Conservation (phyloP, 1,284 basidiomycete species). For the Trichosporon coremiiforme region DNA sequence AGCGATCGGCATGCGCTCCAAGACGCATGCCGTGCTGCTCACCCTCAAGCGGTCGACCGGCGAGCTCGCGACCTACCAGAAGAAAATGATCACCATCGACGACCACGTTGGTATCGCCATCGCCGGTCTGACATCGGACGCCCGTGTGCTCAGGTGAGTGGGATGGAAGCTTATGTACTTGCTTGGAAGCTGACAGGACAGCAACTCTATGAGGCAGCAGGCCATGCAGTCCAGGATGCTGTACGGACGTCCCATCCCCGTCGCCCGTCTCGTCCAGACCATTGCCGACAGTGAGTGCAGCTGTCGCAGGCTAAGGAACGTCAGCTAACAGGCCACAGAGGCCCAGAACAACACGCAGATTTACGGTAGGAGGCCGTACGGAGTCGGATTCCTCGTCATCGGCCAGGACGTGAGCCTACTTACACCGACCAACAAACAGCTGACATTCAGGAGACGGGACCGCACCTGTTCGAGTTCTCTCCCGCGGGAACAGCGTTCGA, state of each 20-base stretch:
- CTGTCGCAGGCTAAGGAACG: conserved; percentile 19
- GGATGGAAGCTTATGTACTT: not conserved
- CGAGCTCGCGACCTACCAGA: conserved; percentile 97
- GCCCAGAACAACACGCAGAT: conserved; percentile 99
- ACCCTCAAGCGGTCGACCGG: conserved; percentile 98
- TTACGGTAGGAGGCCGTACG: conserved; percentile 95
- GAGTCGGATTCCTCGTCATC: conserved; percentile 97
- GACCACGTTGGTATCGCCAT: conserved; percentile 99
- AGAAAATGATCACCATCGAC: conserved; percentile 99
- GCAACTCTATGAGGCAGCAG: conserved; percentile 99
- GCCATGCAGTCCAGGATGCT: conserved; percentile 93
- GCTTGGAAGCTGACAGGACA: conserved; percentile 54
- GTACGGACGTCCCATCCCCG: conserved; percentile 91
- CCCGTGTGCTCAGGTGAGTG: conserved; percentile 85
- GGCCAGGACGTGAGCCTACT: conserved; percentile 70
- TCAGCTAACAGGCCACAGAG: conserved; percentile 62
- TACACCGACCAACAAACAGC: not conserved
- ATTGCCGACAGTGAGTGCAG: conserved; percentile 81
- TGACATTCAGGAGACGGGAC: conserved; percentile 69
- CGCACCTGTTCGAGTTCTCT: conserved; percentile 97
- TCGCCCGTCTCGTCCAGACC: conserved; percentile 86
- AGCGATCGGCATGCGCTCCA: conserved; percentile 90
- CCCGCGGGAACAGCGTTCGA: conserved; percentile 97
- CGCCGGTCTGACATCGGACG: conserved; percentile 96
- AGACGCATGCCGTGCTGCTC: conserved; percentile 90